Evolutionary conservation across 2,329 filamentous ascomycete species (phyloP).

Genomic region (Beauveria caledonica): DNA sequence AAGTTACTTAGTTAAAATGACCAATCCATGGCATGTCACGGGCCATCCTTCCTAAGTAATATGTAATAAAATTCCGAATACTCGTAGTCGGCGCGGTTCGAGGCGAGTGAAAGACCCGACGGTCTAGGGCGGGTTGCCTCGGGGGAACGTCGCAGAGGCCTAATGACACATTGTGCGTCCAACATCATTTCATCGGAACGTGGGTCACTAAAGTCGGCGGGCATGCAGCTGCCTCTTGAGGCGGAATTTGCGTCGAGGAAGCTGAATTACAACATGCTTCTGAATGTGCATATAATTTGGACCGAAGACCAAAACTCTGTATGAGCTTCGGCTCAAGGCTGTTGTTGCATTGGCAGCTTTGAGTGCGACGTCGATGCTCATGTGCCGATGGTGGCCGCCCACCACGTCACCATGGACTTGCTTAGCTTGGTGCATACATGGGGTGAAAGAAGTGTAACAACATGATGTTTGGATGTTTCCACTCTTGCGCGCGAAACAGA

Average conservation of each 20-base stretch:
- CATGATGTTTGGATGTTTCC: background rate
- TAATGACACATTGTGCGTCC: background rate
- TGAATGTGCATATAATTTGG: background rate
- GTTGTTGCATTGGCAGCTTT: background rate
- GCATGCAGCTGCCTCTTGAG: background rate
- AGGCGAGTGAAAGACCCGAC: background rate
- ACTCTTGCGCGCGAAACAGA: background rate
- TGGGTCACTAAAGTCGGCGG: background rate
- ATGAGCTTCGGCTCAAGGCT: background rate
- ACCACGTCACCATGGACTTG: background rate
- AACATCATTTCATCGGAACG: no score
- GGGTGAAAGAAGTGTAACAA: no score
- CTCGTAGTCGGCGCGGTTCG: no score
- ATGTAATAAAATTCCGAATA: no score
- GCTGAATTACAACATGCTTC: background rate
- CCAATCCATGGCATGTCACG: background rate
- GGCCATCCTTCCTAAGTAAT: background rate
- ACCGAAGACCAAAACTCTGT: background rate
- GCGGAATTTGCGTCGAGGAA: background rate
- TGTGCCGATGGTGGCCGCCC: slow-evolving; percentile 1
- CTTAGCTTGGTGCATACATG: no score
- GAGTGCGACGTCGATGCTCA: background rate
- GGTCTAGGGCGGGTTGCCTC: no score
- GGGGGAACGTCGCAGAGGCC: background rate
- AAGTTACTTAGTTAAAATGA: no score